Evolutionary conservation across 176 grass and related monocot genomes (phyloP), one percentile per base, ranked within the genome.

Genomic region (Pontederia crassipes): DNA sequence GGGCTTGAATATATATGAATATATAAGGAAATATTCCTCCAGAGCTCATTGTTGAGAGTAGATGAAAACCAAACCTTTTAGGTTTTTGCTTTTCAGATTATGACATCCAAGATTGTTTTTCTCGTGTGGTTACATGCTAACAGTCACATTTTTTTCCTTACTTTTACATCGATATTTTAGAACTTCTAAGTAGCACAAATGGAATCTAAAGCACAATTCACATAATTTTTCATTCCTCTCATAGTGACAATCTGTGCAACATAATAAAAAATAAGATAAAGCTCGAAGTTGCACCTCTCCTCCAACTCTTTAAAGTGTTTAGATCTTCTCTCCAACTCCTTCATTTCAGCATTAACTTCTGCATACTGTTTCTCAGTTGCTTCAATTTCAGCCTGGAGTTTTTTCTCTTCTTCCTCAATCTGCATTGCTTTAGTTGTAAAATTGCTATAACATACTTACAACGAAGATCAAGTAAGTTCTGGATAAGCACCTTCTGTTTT

Each of bases 301-400:
- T 98, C 85, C 47, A 89, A 79, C 68, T 92, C 88, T 67, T 89
- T 84, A 79, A 93, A 93, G 55, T 76, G 64, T 73, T 89, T 92
- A 52, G 94, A 89, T 75, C 92, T 98, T 74, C 28, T 74, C 62
- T 98, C 85, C 64, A 98, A 71, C 65, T 79, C 77, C 69, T 93
- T 89, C 79, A 81, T 79, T 69, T 92, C 85, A 12, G 74, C 70
- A 74, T 62, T 79, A 61, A 93, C 85, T 70, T 89, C 79, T 17
- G 77, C 83, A 73, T 73, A 85, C 61, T 81, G 84, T 45, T 89
- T 92, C 76, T 98, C 94, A 79, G 82, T 74, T 93, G 92, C 79
- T 83, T 86, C 79, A 67, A 95, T 95, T 57, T 77, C 85, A 75
- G 79, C 56, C 58, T 81, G 83, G 58, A 95, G 79, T 80, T 72